Conservation (phyloP, 495 filamentous ascomycete genomes). For the Hypoxylon fuscum region DNA sequence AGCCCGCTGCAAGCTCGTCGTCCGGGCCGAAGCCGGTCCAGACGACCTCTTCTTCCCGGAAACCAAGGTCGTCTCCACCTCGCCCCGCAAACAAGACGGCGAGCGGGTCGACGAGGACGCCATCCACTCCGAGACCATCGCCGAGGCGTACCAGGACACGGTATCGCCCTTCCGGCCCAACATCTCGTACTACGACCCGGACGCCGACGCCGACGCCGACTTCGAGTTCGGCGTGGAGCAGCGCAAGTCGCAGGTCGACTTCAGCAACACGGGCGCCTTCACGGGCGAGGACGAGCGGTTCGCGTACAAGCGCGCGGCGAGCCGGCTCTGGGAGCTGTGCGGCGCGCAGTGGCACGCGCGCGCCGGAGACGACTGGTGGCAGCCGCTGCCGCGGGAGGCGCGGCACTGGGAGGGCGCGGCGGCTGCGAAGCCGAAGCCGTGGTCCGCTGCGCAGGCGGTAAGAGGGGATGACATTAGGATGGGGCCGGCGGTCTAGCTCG, state of each 20-base stretch:
- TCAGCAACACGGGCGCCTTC: conserved; percentile 64
- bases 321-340: conserved; percentile 77
- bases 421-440: conserved; percentile 31
- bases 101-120: conserved; percentile 55
- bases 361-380: conserved; percentile 68
- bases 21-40: conserved; percentile 65
- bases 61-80: conserved; percentile 14
- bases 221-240: conserved; percentile 51
- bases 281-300: conserved; percentile 79
- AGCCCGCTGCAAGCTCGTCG: conserved; percentile 69
- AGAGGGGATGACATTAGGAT: conserved; percentile 45
- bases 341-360: conserved; percentile 69
- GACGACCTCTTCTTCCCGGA: conserved; percentile 78
- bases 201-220: too few relatives aligned
- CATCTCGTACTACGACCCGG: conserved; percentile 62
- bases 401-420: conserved; percentile 65
- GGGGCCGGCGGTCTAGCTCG: conserved; percentile 50
- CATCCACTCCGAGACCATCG: conserved; percentile 71
- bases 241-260: conserved; percentile 56
- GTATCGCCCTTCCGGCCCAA: conserved; percentile 77
- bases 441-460: not conserved
- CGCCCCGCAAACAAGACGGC: conserved; percentile 20
- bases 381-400: conserved; percentile 65
- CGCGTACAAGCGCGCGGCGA: conserved; percentile 72
- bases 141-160: conserved; percentile 75